Evolutionary conservation across 2,329 filamentous ascomycete species (phyloP).

Genomic region (Penicillium corylophilum): DNA sequence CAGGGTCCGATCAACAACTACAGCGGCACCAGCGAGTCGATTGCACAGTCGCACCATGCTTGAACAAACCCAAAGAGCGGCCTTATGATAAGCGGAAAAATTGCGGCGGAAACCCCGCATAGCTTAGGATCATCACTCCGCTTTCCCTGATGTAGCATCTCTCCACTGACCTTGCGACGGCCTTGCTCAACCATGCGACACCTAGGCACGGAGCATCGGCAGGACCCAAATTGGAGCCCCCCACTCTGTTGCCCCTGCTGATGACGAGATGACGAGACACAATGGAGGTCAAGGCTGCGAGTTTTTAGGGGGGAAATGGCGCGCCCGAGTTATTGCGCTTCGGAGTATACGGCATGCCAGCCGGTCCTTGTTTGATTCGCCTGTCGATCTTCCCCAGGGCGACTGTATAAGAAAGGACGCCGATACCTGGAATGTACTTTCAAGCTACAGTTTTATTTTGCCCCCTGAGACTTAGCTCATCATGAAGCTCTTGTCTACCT

Average conservation of each 20-base stretch:
- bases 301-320: neutral
- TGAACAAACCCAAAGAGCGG: neutral
- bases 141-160: conserved; percentile 7
- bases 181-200: conserved; percentile 2
- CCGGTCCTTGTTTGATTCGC: conserved; percentile 3
- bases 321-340: neutral
- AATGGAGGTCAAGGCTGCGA: neutral
- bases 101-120: conserved; percentile 15
- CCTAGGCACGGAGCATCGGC: conserved; percentile 5
- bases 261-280: conserved; percentile 10
- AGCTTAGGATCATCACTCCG: conserved; percentile 16
- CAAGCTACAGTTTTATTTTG: neutral
- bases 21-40: neutral
- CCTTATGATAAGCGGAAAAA: conserved; percentile 24
- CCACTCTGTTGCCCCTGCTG: conserved; percentile 8
- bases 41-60: neutral
- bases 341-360: conserved; percentile 7
- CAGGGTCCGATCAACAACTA: neutral
- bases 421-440: conserved; percentile 12
- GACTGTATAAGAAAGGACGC: conserved; percentile 18
- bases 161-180: conserved; percentile 6
- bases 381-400: conserved; percentile 2
- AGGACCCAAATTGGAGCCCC: conserved; percentile 1
- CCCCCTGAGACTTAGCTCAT: neutral
- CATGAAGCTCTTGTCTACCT: conserved; percentile 42